Conservation (phyloP, 2,329 filamentous ascomycete genomes). For the Fusarium domesticum region DNA sequence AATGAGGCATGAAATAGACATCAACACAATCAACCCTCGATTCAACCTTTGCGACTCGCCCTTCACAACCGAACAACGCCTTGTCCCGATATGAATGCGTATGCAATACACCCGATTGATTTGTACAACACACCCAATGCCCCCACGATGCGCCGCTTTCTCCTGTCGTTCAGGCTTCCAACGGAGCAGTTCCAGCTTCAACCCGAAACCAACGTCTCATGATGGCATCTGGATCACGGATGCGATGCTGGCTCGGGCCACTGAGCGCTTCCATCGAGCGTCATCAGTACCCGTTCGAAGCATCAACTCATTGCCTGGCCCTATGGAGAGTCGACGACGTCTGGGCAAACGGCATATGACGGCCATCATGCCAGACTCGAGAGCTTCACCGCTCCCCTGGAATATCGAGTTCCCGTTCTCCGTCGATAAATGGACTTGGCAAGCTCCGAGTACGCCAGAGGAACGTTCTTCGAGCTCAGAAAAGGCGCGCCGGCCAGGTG, state of each 20-base stretch:
- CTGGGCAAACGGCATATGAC: slow-evolving; percentile 54
- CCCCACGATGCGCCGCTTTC: slow-evolving; percentile 28
- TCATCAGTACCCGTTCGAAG: slow-evolving; percentile 24
- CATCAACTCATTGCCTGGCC: slow-evolving; percentile 48
- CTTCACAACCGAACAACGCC: neutral
- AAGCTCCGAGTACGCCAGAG: slow-evolving; percentile 41
- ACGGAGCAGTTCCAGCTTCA: slow-evolving; percentile 8
- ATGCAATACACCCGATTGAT: slow-evolving; percentile 2
- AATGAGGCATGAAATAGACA: neutral
- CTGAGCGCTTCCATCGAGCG: slow-evolving; percentile 31
- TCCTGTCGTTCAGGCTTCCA: slow-evolving; percentile 26
- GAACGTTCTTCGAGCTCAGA: slow-evolving; percentile 27
- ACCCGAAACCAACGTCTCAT: slow-evolving; percentile 14
- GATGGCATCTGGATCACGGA: slow-evolving; percentile 35
- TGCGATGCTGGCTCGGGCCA: slow-evolving; percentile 32
- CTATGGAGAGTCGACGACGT: slow-evolving; percentile 53
- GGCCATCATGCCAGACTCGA: slow-evolving; percentile 43
- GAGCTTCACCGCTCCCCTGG: slow-evolving; percentile 43
- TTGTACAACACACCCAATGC: slow-evolving; percentile 27
- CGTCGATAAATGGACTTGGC: slow-evolving; percentile 51
- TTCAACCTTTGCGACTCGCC: neutral
- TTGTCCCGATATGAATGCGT: slow-evolving; percentile 8
- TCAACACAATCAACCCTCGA: neutral
- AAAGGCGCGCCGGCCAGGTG: slow-evolving; percentile 16
- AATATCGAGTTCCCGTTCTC: slow-evolving; percentile 44